Base-by-base conservation (phyloP, 192 early-diverging fungal genomes). In the Coemansia sp. region DNA sequence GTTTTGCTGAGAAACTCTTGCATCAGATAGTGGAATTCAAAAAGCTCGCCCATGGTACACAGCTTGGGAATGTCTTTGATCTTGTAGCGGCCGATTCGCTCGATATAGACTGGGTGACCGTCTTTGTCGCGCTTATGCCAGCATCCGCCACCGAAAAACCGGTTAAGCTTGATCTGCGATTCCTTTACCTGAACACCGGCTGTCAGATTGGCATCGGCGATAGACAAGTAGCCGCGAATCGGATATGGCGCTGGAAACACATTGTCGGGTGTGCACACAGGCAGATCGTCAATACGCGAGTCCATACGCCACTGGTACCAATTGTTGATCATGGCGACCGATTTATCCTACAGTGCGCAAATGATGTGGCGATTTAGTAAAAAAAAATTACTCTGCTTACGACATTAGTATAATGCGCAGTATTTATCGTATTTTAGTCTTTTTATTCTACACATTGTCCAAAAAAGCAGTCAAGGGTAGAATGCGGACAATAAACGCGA, bases 81-180 rank as follows among this genome's bases (percentile, higher is more conserved):
- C 50, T 85, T 82, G 68, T 91, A 76, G 6, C 70, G 83, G 68
- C 94, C 94, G 55, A 95, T 81, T 34, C 89, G 87, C 84, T 98
- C 96, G 69, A 97, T 89, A 71, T 96, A 98, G 55, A 98, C 75
- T 4, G 94, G 93, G 61, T 92, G 86, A 18, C 95, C 96, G 31
- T 88, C 81, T 69, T 90, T 94, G 85, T 98, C 96, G 61, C 83
- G 86, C 64, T 95, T 95, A 83, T 98, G 96, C 61, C 89, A 81
- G 80, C 83, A 83, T 48, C 85, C 85, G 57, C 90, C 90, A 12
- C 90, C 90, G 78, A 91, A 87, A 57, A 86, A 86, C 36, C 68
- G 78, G 65, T 85, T 81, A 30, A 90, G 81, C 48, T 85, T 82
- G 28, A 89, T 72, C 31, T 88, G 85, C 48, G 80, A 77, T n/a